phyloP scores from a whole-genome alignment of 352 stramenopile genomes.

The Globisporangium nagaii region DNA sequence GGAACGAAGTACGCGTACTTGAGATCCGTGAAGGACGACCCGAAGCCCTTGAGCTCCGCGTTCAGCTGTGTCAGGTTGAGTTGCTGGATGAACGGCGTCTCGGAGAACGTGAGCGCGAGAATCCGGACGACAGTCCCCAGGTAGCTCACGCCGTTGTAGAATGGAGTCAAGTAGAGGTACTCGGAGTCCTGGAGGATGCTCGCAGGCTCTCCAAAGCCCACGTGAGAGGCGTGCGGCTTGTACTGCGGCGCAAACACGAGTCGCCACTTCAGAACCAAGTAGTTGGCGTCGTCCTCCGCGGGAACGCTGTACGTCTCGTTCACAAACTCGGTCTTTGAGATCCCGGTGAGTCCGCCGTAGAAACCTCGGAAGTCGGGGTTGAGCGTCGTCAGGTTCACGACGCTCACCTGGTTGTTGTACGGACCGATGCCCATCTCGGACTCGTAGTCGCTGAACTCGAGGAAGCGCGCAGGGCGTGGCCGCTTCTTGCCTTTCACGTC shows the following conservation, averaged over 20 bases:
- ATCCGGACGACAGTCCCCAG: conserved; percentile 50
- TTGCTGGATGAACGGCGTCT: conserved; percentile 40
- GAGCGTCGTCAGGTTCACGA: conserved; percentile 53
- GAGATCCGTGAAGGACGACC: conserved; percentile 45
- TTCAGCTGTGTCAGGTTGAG: conserved; percentile 45
- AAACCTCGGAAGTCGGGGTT: conserved; percentile 52
- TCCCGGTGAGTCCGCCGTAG: conserved; percentile 52
- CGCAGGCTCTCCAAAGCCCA: conserved; percentile 26
- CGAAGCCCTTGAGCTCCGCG: conserved; percentile 44
- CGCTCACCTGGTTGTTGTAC: conserved; percentile 46
- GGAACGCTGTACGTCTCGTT: conserved; percentile 63
- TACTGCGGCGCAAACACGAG: conserved; percentile 50
- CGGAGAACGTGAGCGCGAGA: conserved; percentile 40
- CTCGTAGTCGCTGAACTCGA: conserved; percentile 79
- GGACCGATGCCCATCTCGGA: conserved; percentile 56
- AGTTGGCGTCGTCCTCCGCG: conserved; percentile 41
- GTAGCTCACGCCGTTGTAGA: conserved; percentile 51
- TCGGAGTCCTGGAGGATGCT: conserved; percentile 36
- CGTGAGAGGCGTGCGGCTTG: conserved; percentile 30
- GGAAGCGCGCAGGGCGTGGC: conserved; percentile 59
- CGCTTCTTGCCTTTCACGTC: conserved; percentile 75
- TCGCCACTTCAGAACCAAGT: conserved; percentile 33
- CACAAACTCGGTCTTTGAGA: conserved; percentile 37
- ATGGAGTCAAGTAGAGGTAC: conserved; percentile 70
- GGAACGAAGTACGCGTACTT: conserved; percentile 69